Evolutionary conservation across 2,329 filamentous ascomycete genomes (phyloP).

Genomic region (Penicillium sp.): DNA sequence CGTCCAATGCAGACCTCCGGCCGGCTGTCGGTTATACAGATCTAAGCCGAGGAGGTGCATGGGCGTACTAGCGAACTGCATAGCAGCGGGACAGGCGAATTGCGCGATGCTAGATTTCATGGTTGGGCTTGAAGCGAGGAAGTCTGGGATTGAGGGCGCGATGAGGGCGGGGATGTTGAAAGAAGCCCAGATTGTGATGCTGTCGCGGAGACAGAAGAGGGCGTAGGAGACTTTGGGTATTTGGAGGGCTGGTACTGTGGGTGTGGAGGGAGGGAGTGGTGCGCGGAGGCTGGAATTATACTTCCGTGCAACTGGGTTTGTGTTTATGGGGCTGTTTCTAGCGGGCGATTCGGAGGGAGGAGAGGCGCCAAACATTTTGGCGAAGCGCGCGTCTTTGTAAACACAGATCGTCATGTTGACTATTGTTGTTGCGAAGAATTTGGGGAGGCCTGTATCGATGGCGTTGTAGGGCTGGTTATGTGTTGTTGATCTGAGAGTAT

Average conservation of each 20-base stretch:
- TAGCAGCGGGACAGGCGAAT: constrained; percentile 73
- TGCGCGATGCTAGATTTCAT: constrained; percentile 67
- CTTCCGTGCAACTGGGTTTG: neutral
- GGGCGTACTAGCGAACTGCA: constrained; percentile 79
- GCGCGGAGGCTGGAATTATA: constrained; percentile 14
- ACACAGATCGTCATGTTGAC: constrained; percentile 84
- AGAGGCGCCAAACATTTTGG: constrained; percentile 72
- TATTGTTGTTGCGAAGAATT: constrained; percentile 77
- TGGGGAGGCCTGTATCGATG: constrained; percentile 72
- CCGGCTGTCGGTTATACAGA: constrained; percentile 69
- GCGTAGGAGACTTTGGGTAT: constrained; percentile 71
- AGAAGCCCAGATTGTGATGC: constrained; percentile 83
- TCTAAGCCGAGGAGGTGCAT: constrained; percentile 83
- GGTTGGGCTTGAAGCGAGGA: constrained; percentile 46
- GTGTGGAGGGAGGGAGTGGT: neutral
- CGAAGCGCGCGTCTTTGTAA: constrained; percentile 86
- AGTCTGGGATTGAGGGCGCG: constrained; percentile 64
- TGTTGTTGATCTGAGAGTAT: constrained; percentile 72
- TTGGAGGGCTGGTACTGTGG: constrained; percentile 31
- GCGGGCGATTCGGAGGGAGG: constrained; percentile 43
- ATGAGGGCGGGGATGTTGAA: constrained; percentile 86
- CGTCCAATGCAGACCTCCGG: constrained; percentile 47
- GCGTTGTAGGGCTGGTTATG: constrained; percentile 54
- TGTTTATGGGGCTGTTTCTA: constrained; percentile 10
- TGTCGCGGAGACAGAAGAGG: constrained; percentile 80